Evolutionary conservation across 2,329 filamentous ascomycete genomes (phyloP).

Genomic region (Sporothrix luriei): DNA sequence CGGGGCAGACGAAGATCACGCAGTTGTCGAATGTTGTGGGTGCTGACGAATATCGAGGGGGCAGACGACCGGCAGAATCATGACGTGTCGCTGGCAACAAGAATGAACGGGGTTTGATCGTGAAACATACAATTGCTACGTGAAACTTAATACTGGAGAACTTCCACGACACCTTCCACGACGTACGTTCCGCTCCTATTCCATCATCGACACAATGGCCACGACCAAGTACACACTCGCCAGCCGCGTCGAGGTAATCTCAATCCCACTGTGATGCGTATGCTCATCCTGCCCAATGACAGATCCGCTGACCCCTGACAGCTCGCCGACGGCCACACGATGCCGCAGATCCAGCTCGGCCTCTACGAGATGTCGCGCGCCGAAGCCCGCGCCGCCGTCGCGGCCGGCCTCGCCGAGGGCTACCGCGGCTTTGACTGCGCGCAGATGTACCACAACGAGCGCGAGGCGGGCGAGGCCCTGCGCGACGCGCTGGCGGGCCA

Average conservation of each 20-base stretch:
- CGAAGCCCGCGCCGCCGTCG: conserved; percentile 62
- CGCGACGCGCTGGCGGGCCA: conserved; percentile 40
- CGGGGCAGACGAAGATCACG: neutral
- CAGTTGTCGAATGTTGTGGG: neutral
- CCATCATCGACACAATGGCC: neutral
- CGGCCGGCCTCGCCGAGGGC: conserved; percentile 57
- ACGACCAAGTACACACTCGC: conserved; percentile 26
- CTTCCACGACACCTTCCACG: too few species aligned
- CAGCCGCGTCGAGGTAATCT: conserved; percentile 19
- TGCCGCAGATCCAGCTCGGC: conserved; percentile 73
- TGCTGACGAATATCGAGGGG: neutral
- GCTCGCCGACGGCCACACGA: conserved; percentile 66
- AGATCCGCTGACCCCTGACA: conserved; percentile 39
- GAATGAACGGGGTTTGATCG: too few species aligned
- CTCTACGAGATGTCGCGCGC: conserved; percentile 69
- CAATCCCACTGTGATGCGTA: too few species aligned
- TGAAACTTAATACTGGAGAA: too few species aligned
- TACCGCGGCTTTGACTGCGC: conserved; percentile 58
- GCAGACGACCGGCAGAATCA: neutral
- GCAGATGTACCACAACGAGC: conserved; percentile 68
- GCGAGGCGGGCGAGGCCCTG: conserved; percentile 68
- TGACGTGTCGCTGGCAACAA: neutral
- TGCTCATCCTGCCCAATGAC: too few species aligned
- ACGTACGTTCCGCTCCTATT: neutral
- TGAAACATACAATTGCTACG: neutral